phyloP scores from a whole-genome alignment of 1,284 basidiomycete genomes.

The Termitomyces sp. region DNA sequence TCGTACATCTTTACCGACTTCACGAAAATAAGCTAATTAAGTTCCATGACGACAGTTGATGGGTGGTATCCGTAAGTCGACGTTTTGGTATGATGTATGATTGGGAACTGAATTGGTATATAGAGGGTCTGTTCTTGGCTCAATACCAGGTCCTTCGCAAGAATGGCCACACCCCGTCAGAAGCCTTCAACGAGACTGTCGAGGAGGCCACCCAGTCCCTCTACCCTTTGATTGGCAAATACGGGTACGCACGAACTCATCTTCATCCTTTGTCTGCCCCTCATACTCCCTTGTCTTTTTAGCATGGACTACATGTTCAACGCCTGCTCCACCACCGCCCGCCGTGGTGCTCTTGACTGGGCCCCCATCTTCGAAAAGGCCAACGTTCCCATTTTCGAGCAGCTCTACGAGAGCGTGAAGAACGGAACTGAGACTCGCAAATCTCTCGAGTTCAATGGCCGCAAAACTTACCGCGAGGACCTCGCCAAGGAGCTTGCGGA shows the following conservation, averaged over 20 bases:
- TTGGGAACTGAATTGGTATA: conserved; percentile 14
- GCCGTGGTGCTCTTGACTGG: conserved; percentile 98
- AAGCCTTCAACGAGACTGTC: conserved; percentile 99
- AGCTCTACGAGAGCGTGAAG: conserved; percentile 90
- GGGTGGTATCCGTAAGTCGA: conserved; percentile 90
- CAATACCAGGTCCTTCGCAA: conserved; percentile 99
- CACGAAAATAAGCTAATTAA: conserved; percentile 16
- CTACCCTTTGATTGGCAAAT: conserved; percentile 93
- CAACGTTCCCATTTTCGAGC: conserved; percentile 91
- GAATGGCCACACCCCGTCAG: conserved; percentile 96
- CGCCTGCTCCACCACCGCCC: conserved; percentile 98
- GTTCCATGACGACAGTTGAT: conserved; percentile 62
- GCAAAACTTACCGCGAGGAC: conserved; percentile 90
- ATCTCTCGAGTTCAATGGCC: conserved; percentile 93
- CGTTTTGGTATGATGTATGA: background rate
- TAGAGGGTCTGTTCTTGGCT: conserved; percentile 97
- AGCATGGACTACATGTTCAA: conserved; percentile 99
- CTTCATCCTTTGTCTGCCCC: conserved; percentile 1
- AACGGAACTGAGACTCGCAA: conserved; percentile 97
- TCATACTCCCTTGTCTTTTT: conserved; percentile 4
- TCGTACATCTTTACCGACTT: conserved; percentile 38
- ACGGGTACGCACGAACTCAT: conserved; percentile 56
- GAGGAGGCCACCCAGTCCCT: conserved; percentile 99
- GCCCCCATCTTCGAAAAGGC: conserved; percentile 96
- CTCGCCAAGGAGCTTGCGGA: conserved; percentile 91